Evolutionary conservation across 495 filamentous ascomycete genomes (phyloP), one percentile per base, ranked within the genome.

Genomic region (Aspergillus nidulans): DNA sequence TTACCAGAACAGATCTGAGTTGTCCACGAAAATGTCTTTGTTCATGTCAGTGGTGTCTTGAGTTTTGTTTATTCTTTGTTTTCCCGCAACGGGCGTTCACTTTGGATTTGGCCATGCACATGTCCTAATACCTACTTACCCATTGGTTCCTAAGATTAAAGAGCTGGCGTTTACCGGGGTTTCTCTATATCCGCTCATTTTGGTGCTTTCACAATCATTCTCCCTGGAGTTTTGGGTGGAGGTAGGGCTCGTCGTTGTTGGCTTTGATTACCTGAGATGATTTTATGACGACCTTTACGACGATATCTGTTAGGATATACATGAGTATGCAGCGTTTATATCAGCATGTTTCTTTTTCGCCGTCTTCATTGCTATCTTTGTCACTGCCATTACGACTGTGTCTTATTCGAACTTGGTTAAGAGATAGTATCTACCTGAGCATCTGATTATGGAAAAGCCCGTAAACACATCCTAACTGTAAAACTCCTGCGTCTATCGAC

Each of bases 241-340:
- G 51, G 58, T 44, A 53, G 55, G 49, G 60, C 50, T 45, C 24
- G 60, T 60, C 57, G 60, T 62, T 58, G 59, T 59, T 65, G 60
- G 65, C 60, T 63, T 69, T 59, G 56, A 58, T 57, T 56, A 58
- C 58, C 60, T 59, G 55, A 60, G 55, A 69, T 65, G 70, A 72
- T 62, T 63, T 67, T 65, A 57, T 68, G 63, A 76, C 63, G 70
- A 76, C 66, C 60, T 73, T 73, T 66, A 71, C 68, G 66, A 76
- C 62, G 68, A 75, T 41, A 61, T 59, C 50, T 67, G 68, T 59
- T 65, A 74, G 70, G 72, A 74, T 71, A 71, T 71, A 72, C 68
- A 74, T 70, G 73, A 72, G 59, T 66, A 71, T 72, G 66, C 63
- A 51, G 71, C 67, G 69, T 67, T 64, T 69, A 68, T 63, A 67